Conservation (phyloP, 2,329 filamentous ascomycete genomes). For the Penicillium sp. region DNA sequence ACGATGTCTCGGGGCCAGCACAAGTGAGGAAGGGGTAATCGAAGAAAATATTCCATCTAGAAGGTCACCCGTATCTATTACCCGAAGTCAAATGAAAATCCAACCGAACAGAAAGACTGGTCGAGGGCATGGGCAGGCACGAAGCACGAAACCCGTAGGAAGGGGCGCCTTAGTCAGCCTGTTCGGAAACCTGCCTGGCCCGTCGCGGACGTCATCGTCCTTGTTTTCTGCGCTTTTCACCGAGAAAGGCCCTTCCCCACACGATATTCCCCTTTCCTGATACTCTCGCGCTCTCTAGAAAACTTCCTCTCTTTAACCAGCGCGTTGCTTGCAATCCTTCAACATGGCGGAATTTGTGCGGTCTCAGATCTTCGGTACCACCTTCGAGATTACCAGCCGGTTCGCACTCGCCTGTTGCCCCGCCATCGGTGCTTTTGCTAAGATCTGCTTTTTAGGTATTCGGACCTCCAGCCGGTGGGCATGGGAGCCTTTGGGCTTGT, state of each 20-base stretch:
- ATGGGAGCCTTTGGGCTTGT: constrained; percentile 99
- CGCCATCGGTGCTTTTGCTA: neutral
- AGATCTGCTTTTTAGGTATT: constrained; percentile 64
- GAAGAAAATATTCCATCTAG: neutral
- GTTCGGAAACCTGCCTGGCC: constrained; percentile 18
- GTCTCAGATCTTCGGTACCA: constrained; percentile 98
- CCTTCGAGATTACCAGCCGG: constrained; percentile 99
- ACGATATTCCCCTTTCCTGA: constrained; percentile 7
- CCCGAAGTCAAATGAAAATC: neutral
- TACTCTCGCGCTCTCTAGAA: neutral
- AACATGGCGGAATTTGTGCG: constrained; percentile 98
- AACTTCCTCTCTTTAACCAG: constrained; percentile 5
- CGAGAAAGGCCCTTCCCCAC: constrained; percentile 30
- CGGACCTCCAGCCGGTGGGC: constrained; percentile 94
- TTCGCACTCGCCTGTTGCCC: constrained; percentile 43
- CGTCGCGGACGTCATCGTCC: constrained; percentile 34
- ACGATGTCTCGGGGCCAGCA: neutral
- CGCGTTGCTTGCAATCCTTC: constrained; percentile 24
- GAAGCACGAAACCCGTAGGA: neutral
- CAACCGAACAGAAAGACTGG: neutral
- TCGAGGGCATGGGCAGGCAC: neutral
- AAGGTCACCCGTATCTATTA: neutral
- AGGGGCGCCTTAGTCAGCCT: constrained; percentile 17
- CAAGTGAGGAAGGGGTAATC: neutral
- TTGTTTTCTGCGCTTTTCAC: constrained; percentile 27